Base-by-base conservation (phyloP, 768 basidiomycete genomes). In the Boletus speciosus region DNA sequence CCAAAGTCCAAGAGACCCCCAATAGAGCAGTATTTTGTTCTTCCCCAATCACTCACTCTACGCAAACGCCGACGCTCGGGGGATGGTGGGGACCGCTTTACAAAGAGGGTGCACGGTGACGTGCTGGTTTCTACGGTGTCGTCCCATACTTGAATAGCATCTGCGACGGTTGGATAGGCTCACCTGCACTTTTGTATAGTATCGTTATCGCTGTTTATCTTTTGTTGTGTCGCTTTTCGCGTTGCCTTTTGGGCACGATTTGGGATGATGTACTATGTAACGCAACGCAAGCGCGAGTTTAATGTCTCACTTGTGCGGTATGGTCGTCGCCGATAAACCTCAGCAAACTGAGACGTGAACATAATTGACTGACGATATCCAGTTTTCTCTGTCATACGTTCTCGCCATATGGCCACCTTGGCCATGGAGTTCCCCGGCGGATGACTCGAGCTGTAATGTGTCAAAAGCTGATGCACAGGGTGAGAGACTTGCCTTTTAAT, bases 11-110 rank as follows among this genome's bases (percentile, higher is more conserved):
- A 60, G 45, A 56, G 65, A 54, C 75, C 75, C 2, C 48, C 64
- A 1, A 76, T 76, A 12, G 75, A 76, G 42, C 67, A 66, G 4
- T 76, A 74, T 57, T 76, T 76, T 19, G 41, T 70, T 25, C 34
- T 63, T 12, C 70, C 70, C 0, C 62, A 57, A 39, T 19, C 47
- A 2, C 15, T 47, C 8, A 37, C 16, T 5, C 59, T 52, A 32
- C 70, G 66, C 38, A 70, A 72, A 47, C 70, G 69, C 19, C 51
- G 53, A 19, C 69, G 65, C 2, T 70, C 68, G 7, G 31, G 46
- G 12, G 66, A 65, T 34, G 69, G 68, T 2, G 57, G 43, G 10
- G 68, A 68, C 4, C 61, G 59, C 6, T 56, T 62, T 51, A 15
- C 56, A 5, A 70, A 68, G 43, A 61, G 68, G 54, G 44, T 47